phyloP scores from a whole-genome alignment of 2,329 filamentous ascomycete species.

The Talaromyces sp. region DNA sequence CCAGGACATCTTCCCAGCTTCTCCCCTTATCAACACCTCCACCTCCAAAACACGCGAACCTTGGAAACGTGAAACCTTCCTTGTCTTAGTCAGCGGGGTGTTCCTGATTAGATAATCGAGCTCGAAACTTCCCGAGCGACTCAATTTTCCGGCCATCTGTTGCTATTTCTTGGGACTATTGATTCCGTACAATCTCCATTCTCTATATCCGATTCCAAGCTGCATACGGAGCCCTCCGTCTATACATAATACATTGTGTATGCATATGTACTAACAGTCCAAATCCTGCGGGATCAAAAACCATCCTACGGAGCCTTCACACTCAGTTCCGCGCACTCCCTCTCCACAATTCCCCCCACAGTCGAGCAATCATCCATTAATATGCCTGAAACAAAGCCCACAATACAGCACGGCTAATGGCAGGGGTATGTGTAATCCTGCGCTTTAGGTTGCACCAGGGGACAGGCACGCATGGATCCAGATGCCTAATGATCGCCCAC shows the following conservation, averaged over 20 bases:
- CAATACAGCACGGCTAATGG: slow-evolving; percentile 8
- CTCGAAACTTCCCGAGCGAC: not conserved
- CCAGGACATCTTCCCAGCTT: too few relatives aligned
- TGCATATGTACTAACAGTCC: too few relatives aligned
- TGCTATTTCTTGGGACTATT: too few relatives aligned
- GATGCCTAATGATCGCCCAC: slow-evolving; percentile 8
- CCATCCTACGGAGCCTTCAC: not conserved
- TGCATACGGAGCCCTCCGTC: not conserved
- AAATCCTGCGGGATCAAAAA: not conserved
- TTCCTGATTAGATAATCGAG: not conserved
- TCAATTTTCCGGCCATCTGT: too few relatives aligned
- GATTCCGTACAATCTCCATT: too few relatives aligned
- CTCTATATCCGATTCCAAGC: too few relatives aligned
- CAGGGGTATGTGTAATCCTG: slow-evolving; percentile 13
- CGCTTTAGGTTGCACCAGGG: slow-evolving; percentile 5
- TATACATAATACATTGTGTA: not conserved
- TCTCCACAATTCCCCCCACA: not conserved
- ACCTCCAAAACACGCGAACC: not conserved
- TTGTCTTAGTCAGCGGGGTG: not conserved
- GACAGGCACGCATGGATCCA: not conserved
- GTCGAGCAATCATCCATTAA: slow-evolving; percentile 1
- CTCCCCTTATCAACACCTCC: not conserved
- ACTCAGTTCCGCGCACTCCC: not conserved
- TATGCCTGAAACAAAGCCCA: slow-evolving; percentile 13
- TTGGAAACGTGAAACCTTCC: too few relatives aligned